Base-by-base conservation (phyloP, 495 filamentous ascomycete genomes). In the Hypoxylon lienhwacheense region DNA sequence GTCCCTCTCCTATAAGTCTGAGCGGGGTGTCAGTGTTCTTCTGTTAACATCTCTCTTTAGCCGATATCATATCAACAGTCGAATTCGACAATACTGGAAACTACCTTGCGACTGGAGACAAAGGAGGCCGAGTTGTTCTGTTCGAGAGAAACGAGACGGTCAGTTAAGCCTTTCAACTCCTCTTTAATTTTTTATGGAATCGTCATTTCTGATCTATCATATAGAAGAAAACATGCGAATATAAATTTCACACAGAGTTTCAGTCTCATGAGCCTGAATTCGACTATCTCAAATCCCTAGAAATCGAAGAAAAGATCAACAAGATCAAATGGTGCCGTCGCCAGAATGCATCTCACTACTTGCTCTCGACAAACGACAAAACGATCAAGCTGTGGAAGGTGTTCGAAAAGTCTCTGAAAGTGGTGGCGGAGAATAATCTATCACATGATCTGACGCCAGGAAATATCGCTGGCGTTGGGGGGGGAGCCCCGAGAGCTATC, bases 281-380 rank as follows among this genome's bases (percentile, higher is more conserved):
- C 71, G 93, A 98, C 68, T 98, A 98, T 71, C 83, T 98, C 48
- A 98, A 98, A 76, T 98, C 93, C 15, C 80, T 98, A 51, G 93
- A 98, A 76, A 98, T 98, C 61, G 93, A 98, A 81, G 93, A 98
- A 75, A 98, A 98, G 78, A 98, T 98, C 81, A 98, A 98, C 81
- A 98, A 98, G 79, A 98, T 98, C 73, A 98, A 97, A 77, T 98
- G 93, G 93, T 98, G 93, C 71, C 85, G 88, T 64, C 84, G 93
- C 73, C 91, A 96, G 71, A 98, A 98, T 79, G 88, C 93, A 54
- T 96, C 93, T 26, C 93, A 98, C 74, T 98, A 96, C 72, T 85
- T 98, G 19, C 85, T 98, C 34, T 97, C 93, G 7, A 98, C 93
- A 47, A 98, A 98, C 70, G 93, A 98, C 77, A 98, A 98, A 76